Percentiles rank a stretch among this genome's conserved stretches.
Evolutionary conservation across 2,329 filamentous ascomycete species (phyloP).

Genomic region (Fusarium sp.): DNA sequence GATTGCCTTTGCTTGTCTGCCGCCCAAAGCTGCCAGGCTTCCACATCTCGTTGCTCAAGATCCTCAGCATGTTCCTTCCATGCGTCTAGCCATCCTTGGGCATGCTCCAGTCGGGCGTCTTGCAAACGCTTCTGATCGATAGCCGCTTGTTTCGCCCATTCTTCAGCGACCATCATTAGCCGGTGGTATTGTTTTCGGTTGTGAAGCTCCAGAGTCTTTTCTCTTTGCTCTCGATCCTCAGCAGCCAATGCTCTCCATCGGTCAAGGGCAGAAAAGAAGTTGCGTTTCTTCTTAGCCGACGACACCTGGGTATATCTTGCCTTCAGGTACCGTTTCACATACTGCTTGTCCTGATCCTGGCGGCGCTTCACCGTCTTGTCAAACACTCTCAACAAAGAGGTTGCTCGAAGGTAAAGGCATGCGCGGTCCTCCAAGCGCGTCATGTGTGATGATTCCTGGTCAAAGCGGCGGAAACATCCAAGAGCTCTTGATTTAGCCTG

Average conservation of each 20-base stretch:
- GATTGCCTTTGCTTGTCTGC: slow-evolving; percentile 47
- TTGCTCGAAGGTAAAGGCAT: slow-evolving; percentile 48
- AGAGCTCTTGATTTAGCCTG: slow-evolving; percentile 28
- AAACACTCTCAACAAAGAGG: slow-evolving; percentile 43
- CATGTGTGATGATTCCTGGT: slow-evolving; percentile 28
- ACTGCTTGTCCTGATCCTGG: slow-evolving; percentile 43
- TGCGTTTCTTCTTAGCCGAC: slow-evolving; percentile 47
- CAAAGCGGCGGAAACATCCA: slow-evolving; percentile 18
- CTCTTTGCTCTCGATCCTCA: slow-evolving; percentile 20
- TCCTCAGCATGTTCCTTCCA: slow-evolving; percentile 40
- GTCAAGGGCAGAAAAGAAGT: slow-evolving; percentile 48
- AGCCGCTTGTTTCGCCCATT: slow-evolving; percentile 38
- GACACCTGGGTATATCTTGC: slow-evolving; percentile 51
- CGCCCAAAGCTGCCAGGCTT: slow-evolving; percentile 49
- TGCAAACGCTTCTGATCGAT: slow-evolving; percentile 30
- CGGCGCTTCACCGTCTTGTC: slow-evolving; percentile 41
- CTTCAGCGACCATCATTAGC: slow-evolving; percentile 14
- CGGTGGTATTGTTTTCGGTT: slow-evolving; percentile 18
- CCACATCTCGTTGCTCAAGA: slow-evolving; percentile 40
- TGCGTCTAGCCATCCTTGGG: slow-evolving; percentile 30
- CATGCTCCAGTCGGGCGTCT: slow-evolving; percentile 36
- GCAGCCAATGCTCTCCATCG: slow-evolving; percentile 43
- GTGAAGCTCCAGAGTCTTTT: slow-evolving; percentile 28
- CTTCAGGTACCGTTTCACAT: slow-evolving; percentile 50
- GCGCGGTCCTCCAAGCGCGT: slow-evolving; percentile 41